Evolutionary conservation across 441 rosid species (phyloP), one percentile per base, ranked within the genome.

Genomic region (Breynia disticha): DNA sequence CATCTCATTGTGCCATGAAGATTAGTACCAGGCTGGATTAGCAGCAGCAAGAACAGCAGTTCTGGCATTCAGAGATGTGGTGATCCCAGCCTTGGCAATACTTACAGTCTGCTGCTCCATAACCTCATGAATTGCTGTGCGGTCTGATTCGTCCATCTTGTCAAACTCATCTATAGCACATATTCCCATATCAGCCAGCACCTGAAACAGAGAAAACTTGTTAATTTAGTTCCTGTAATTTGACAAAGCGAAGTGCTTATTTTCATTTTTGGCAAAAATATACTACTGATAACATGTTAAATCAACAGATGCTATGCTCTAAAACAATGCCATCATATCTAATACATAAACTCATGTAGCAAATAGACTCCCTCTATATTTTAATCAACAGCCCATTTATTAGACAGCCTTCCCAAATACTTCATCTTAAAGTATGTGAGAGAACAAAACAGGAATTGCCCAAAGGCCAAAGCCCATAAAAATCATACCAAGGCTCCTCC

Each of bases 21-120:
- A 48, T 57, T 55, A 7, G 54, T 84, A 93, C 99, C 99, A 93
- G 57, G 99, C 99, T 58, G 97, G 99, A 84, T 87, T 94, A 57
- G 97, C 99, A 58, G 99, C 99, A 54, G 99, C 95, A 74, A 94
- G 90, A 76, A 94, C 83, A 46, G 97, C 95, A 61, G 97, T 94
- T 76, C 99, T 81, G 60, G 97, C 99, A 59, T 94, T 90, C 62
- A 94, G 67, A 28, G 99, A 90, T n/a, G 99, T 94, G 38, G 97
- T 90, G 54, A 94, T 90, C 71, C 99, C 99, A 67, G 99, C 99
- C 79, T 94, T 94, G 14, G 99, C 99, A 68, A 94, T 94, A 82
- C 99, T 94, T 44, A 94, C 99, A 56, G 99, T 90, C 76, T 94
- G 99, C 81, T 90, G 97, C 78, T 87, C 97, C 97, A 90, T 94